Conservation (phyloP, 176 grass and related monocot species). For the Ensete glaucum region DNA sequence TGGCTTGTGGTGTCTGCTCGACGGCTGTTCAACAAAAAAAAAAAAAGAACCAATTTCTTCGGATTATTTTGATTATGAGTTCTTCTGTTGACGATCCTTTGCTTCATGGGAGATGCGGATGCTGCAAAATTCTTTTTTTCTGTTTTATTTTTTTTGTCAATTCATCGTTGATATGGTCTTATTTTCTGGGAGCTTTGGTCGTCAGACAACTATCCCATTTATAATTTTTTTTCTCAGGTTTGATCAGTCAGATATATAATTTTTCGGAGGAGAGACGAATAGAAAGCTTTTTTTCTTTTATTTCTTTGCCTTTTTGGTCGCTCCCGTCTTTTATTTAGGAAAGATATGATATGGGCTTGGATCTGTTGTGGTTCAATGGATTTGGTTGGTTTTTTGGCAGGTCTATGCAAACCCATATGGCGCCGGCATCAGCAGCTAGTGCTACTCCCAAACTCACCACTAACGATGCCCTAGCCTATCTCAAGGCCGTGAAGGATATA, state of each 20-base stretch:
- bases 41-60: neutral
- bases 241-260: neutral
- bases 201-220: neutral
- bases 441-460: constrained; percentile 14
- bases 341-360: neutral
- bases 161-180: neutral
- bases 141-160: neutral
- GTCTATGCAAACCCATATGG: constrained; percentile 4
- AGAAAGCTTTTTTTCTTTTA: neutral
- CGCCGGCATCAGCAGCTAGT: constrained; percentile 8
- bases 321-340: neutral
- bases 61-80: neutral
- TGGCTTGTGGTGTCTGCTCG: neutral
- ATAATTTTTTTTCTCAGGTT: neutral
- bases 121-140: neutral
- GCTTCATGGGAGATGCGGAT: neutral
- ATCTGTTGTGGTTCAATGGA: constrained; percentile 9
- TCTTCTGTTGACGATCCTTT: neutral
- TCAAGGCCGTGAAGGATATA: constrained; percentile 32
- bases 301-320: neutral
- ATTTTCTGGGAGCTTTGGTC: neutral
- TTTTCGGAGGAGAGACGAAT: neutral
- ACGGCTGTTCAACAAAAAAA: neutral
- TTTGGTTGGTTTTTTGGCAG: neutral
- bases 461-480: constrained; percentile 34